Base-by-base conservation (phyloP, 768 basidiomycete species). In the Floccularia luteovirens region DNA sequence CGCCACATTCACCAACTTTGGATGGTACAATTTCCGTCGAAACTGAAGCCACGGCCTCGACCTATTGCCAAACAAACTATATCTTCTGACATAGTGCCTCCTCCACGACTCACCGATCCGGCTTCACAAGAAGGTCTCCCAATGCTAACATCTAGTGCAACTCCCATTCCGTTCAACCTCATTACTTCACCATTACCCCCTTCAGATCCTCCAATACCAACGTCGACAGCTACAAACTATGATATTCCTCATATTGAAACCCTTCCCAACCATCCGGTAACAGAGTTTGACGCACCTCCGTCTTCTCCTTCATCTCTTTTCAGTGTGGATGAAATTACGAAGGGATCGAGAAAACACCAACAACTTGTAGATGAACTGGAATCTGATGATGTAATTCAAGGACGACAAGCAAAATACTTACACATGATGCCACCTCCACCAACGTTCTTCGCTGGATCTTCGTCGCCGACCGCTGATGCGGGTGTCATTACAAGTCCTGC, bases 371-470 rank as follows among this genome's bases (percentile, higher is more conserved):
- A 42, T 31, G 43, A 32, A 19, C 48, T 50, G 21, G 53, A 51
- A 44, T 47, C 48, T 27, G 50, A 50, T 38, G 35, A 42, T 11
- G 44, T 35, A n/a, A 14, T 38, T 10, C 27, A 41, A n/a, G 5
- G 24, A 17, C 21, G 22, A 31, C 14, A 11, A 3, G 20, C 13
- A 13, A 14, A 31, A 13, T 4, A 4, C 52, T 31, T 22, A n/a
- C n/a, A 24, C 40, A 43, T 23, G 34, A 45, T 37, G 44, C 52
- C 3, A 47, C 60, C 57, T 4, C 72, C 72, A 23, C 60, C 64
- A 2, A 66, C 66, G 13, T 74, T 71, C 49, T 74, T 74, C 30
- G 67, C 70, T 8, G 56, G 62, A 3, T 64, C 73, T 5, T 69
- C 74, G 8, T 67, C 71, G 0, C 46, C 59, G 13, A 51, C 59